Conservation (phyloP, 192 early-diverging fungal genomes). For the Podila epicladia region DNA sequence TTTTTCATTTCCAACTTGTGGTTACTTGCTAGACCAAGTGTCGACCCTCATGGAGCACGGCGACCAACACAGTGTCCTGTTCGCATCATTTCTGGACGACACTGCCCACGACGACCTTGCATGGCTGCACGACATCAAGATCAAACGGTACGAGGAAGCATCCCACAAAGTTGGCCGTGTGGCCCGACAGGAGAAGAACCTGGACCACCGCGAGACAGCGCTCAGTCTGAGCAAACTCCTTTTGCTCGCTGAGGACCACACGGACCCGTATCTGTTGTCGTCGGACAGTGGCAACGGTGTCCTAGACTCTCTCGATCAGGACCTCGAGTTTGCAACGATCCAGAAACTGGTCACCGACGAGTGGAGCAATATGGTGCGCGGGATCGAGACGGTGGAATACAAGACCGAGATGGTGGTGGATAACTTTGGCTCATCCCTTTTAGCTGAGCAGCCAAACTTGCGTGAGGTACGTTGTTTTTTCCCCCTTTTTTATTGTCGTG, state of each 20-base stretch:
- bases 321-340: constrained; percentile 31
- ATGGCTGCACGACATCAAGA: constrained; percentile 51
- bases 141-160: constrained; percentile 22
- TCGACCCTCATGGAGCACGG: constrained; percentile 20
- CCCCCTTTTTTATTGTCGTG: neutral
- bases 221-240: constrained; percentile 39
- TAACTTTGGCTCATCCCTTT: constrained; percentile 11
- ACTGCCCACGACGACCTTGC: constrained; percentile 27
- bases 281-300: neutral
- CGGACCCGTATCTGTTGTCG: too few relatives aligned
- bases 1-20: neutral
- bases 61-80: constrained; percentile 28
- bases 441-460: constrained; percentile 15
- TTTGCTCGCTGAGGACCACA: constrained; percentile 15
- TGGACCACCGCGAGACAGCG: constrained; percentile 34
- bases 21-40: constrained; percentile 9
- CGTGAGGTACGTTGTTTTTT: constrained; percentile 17
- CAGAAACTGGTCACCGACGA: constrained; percentile 26
- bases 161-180: constrained; percentile 20
- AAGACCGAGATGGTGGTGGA: constrained; percentile 19
- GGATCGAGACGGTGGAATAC: constrained; percentile 8
- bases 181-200: constrained; percentile 24
- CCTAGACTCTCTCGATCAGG: constrained; percentile 16
- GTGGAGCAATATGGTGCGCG: constrained; percentile 11
- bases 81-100: constrained; percentile 27